Evolutionary conservation across 75 land plant species (phyloP), one percentile per base, ranked within the genome.

Genomic region (Pinus taeda): DNA sequence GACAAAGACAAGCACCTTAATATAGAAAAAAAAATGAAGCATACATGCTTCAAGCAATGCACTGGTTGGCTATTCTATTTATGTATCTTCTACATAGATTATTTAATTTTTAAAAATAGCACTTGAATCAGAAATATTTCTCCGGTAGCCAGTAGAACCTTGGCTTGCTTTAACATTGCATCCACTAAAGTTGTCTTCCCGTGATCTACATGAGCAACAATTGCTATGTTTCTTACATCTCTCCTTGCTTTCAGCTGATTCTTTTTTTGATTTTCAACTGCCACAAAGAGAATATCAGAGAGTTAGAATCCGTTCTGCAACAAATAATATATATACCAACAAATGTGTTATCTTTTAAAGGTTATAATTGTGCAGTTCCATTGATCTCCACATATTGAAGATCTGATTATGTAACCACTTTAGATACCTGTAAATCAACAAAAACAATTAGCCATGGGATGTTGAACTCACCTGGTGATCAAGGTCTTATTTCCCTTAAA

Each of bases 121-220:
- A 0, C 36, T 5, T 60, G n/a, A 76, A 33, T 2, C 20, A 26
- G 5, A 69, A n/a, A 39, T 45, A 69, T 36, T 33, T 39, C 72
- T 21, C 26, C 18, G 72, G 58, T 74, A 74, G 15, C 24, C 36
- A 69, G 24, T 39, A 13, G 33, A 87, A 94, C 99, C 95, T 94
- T 94, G 58, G 99, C 85, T 89, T 96, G 99, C 73, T 82, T 91
- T 62, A 94, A 73, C 99, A 96, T 94, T 30, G 92, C 82, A 83
- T 96, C 99, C 59, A 96, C 98, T 78, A 96, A 78, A 62, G 99
- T 96, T 20, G 99, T 96, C 74, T 96, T 96, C 15, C 98, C 99
- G 81, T 96, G 99, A 74, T 96, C 98, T 24, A 96, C 99, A 75
- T 96, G 99, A 9, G 98, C 99, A 59, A 96, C 87, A 79, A 96